Percentiles rank a stretch among this genome's conserved stretches.
phyloP scores from a whole-genome alignment of 768 basidiomycete genomes.

The Lentinula edodes region DNA sequence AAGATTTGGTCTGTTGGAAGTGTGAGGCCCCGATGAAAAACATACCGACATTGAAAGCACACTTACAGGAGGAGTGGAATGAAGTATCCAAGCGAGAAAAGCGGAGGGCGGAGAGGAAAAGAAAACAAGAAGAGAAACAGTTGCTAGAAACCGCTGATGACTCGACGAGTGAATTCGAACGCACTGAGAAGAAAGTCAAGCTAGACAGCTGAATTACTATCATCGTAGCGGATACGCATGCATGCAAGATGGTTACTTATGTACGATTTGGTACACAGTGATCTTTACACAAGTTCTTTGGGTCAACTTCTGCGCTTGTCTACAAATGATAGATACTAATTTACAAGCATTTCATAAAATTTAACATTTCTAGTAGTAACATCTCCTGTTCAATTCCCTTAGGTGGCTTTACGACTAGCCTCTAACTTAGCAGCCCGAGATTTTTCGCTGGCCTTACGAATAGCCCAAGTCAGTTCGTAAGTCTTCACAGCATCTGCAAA shows the following conservation, averaged over 20 bases:
- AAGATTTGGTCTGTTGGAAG: constrained; percentile 60
- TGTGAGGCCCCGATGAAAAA: constrained; percentile 62
- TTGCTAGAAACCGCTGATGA: not conserved
- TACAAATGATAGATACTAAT: not conserved
- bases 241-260: not conserved
- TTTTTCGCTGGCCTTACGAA: constrained; percentile 72
- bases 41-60: constrained; percentile 69
- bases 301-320: no score
- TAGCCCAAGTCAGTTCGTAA: constrained; percentile 93
- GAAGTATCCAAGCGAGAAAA: constrained; percentile 36
- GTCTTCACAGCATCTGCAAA: constrained; percentile 74
- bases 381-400: not conserved
- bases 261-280: not conserved
- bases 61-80: constrained; percentile 74
- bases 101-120: constrained; percentile 33
- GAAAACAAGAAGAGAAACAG: constrained; percentile 29
- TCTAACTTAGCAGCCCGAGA: constrained; percentile 45
- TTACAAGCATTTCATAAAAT: not conserved
- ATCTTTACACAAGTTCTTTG: not conserved
- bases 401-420: constrained; percentile 23
- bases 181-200: constrained; percentile 2
- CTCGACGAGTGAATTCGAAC: not conserved
- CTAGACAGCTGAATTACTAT: not conserved
- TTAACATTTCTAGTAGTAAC: not conserved
- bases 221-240: not conserved